Percentiles rank a stretch among this genome's conserved stretches.
These are phyloP conservation scores for Excoecaria cochinchinensis DNA, from an alignment of 345 rosid genomes.

Conservation along the genomic window DNA sequence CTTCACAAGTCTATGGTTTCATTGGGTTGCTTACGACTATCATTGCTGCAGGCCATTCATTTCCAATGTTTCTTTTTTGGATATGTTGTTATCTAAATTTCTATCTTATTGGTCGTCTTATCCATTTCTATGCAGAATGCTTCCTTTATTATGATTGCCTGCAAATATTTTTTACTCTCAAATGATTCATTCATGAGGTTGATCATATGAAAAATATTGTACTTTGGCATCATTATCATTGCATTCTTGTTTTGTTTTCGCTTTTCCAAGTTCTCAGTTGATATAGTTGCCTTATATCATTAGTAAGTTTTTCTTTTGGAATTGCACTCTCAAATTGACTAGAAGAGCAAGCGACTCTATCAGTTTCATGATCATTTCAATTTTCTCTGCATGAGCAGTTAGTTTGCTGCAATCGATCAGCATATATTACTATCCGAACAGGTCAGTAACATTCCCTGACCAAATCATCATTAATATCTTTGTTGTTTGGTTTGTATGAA, in stretches of 20 bases:
- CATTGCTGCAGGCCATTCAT: too few relatives aligned
- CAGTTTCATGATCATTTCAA: slow-evolving; percentile 6
- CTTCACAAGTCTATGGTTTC: too few relatives aligned
- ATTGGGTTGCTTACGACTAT: too few relatives aligned
- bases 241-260: background rate
- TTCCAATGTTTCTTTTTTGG: too few relatives aligned
- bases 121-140: too few relatives aligned
- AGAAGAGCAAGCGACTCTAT: background rate
- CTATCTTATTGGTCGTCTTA: too few relatives aligned
- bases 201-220: background rate
- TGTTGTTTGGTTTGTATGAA: too few relatives aligned
- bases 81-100: too few relatives aligned
- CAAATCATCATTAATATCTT: too few relatives aligned
- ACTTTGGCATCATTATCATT: background rate
- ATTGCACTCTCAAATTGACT: background rate
- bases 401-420: slow-evolving; percentile 69
- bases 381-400: slow-evolving; percentile 23
- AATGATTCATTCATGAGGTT: background rate
- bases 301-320: background rate
- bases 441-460: background rate
- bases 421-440: slow-evolving; percentile 69
- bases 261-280: background rate
- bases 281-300: background rate
- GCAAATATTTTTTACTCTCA: background rate
- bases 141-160: background rate